Percentiles rank a stretch among this genome's conserved stretches.
These are phyloP conservation scores for Aspergillus arachidicola DNA, from an alignment of 2,329 filamentous ascomycete genomes.

Conservation along the genomic window DNA sequence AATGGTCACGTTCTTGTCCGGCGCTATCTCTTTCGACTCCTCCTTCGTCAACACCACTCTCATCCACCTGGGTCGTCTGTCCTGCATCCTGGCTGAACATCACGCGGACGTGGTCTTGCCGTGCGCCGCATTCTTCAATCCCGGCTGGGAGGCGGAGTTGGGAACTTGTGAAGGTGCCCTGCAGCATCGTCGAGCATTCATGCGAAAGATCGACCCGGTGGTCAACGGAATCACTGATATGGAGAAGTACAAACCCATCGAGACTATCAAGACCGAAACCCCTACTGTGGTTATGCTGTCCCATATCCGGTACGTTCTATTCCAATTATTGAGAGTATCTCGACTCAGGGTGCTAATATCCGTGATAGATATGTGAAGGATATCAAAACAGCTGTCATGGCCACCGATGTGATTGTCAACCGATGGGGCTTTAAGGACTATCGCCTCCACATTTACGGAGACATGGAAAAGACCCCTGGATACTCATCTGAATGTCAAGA, in stretches of 20 bases:
- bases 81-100: constrained; percentile 49
- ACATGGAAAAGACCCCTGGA: constrained; percentile 63
- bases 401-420: constrained; percentile 67
- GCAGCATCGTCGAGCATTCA: constrained; percentile 60
- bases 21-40: constrained; percentile 52
- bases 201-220: constrained; percentile 64
- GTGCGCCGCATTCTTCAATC: constrained; percentile 64
- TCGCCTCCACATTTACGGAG: constrained; percentile 64
- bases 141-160: constrained; percentile 65
- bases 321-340: neutral
- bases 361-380: constrained; percentile 50
- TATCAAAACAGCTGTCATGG: constrained; percentile 65
- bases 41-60: constrained; percentile 54
- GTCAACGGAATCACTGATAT: constrained; percentile 68
- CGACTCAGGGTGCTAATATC: neutral
- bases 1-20: constrained; percentile 53
- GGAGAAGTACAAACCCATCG: constrained; percentile 63
- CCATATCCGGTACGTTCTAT: constrained; percentile 48
- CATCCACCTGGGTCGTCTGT: constrained; percentile 51
- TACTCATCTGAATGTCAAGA: constrained; percentile 63
- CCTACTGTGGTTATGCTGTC: constrained; percentile 69
- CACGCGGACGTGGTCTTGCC: constrained; percentile 64
- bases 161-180: constrained; percentile 60
- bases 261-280: constrained; percentile 59
- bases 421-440: constrained; percentile 67